Conservation (phyloP, 2,329 filamentous ascomycete species). For the Trichoderma semiorbis region DNA sequence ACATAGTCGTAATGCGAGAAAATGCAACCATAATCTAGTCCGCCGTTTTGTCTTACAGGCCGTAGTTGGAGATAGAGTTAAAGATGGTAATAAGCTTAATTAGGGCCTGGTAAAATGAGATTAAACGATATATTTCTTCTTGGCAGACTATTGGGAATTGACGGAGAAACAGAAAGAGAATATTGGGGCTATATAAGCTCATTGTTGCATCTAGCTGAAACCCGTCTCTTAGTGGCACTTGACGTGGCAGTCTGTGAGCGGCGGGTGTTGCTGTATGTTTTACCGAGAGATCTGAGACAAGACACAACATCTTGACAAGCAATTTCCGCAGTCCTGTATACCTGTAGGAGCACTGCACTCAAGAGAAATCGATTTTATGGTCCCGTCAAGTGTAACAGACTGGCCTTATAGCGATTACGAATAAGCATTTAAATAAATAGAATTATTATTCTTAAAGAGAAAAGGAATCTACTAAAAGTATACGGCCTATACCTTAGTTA, state of each 20-base stretch:
- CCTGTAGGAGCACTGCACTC: not conserved
- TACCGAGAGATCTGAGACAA: not conserved
- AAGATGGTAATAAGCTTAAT: not conserved
- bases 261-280: not conserved
- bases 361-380: not conserved
- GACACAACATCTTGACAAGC: not conserved
- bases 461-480: too few species aligned
- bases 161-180: not conserved
- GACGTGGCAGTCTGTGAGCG: not conserved
- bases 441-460: too few species aligned
- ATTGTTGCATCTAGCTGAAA: not conserved
- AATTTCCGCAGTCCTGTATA: not conserved
- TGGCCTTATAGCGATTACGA: too few species aligned
- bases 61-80: not conserved
- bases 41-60: not conserved
- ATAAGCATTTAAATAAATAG: too few species aligned
- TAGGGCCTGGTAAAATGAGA: not conserved
- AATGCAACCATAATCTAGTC: not conserved
- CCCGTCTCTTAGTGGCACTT: not conserved
- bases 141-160: not conserved
- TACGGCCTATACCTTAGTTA: too few species aligned
- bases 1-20: not conserved
- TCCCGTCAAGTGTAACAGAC: too few species aligned
- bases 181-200: not conserved
- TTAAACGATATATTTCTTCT: not conserved